These are phyloP conservation scores for Linnemannia exigua DNA, from an alignment of 192 early-diverging fungal species.

Conservation along the genomic window DNA sequence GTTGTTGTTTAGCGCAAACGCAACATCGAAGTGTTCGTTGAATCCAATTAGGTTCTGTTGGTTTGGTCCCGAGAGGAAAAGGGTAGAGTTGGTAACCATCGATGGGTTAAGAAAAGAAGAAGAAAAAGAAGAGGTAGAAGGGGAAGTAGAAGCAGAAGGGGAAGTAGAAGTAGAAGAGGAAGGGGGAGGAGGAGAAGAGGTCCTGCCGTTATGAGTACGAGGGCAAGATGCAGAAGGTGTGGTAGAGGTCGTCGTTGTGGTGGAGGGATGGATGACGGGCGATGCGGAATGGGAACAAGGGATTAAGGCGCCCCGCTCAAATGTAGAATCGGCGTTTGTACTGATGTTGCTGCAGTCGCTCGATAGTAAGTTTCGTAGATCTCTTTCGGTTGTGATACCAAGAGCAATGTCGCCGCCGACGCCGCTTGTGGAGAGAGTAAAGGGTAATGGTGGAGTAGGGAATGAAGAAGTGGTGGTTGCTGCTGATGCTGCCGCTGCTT, in stretches of 20 bases:
- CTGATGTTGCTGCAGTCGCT: conserved; percentile 2
- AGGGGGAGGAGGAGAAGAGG: background rate
- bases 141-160: background rate
- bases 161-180: background rate
- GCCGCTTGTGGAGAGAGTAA: background rate
- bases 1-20: background rate
- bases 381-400: background rate
- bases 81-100: conserved; percentile 4
- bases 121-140: background rate
- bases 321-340: conserved; percentile 9
- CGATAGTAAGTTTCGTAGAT: conserved; percentile 5
- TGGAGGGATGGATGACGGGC: background rate
- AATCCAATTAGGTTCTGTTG: background rate
- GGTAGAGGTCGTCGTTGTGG: background rate
- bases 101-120: background rate
- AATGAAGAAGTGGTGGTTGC: background rate
- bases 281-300: conserved; percentile 5
- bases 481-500: background rate
- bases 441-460: background rate
- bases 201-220: background rate
- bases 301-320: conserved; percentile 1
- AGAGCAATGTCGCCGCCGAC: background rate
- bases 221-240: background rate
- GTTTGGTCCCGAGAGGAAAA: background rate
- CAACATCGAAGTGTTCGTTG: conserved; percentile 1